Conservation (phyloP, 1,284 basidiomycete species). For the Ganoderma leucocontextum region DNA sequence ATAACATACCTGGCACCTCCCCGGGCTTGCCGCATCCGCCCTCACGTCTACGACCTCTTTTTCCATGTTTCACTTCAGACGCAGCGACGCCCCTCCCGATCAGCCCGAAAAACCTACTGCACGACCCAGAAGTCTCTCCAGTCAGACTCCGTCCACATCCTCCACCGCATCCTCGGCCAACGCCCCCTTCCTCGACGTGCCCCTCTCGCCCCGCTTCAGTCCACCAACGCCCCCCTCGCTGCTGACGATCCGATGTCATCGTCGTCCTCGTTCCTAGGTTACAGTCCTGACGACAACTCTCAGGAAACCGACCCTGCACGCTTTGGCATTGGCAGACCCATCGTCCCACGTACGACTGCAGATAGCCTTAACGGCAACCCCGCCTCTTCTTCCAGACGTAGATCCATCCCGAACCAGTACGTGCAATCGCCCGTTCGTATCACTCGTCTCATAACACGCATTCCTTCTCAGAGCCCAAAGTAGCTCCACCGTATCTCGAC, state of each 20-base stretch:
- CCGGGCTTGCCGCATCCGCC: slow-evolving; percentile 1
- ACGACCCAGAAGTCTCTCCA: slow-evolving; percentile 29
- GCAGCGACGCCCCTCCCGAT: slow-evolving; percentile 28
- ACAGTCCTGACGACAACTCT: slow-evolving; percentile 36
- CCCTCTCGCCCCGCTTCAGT: slow-evolving; percentile 42
- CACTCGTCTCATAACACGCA: slow-evolving; percentile 14
- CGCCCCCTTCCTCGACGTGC: slow-evolving; percentile 35
- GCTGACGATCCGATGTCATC: slow-evolving; percentile 42
- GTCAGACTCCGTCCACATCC: slow-evolving; percentile 23
- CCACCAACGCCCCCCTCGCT: slow-evolving; percentile 30
- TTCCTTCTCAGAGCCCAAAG: slow-evolving; percentile 31
- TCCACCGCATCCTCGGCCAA: slow-evolving; percentile 19
- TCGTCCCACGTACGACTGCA: slow-evolving; percentile 34
- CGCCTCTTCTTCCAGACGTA: slow-evolving; percentile 35
- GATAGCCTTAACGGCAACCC: slow-evolving; percentile 34
- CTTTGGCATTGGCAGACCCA: slow-evolving; percentile 38
- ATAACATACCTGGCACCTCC: slow-evolving; percentile 12
- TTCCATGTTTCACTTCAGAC: slow-evolving; percentile 34
- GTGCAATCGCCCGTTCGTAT: slow-evolving; percentile 24
- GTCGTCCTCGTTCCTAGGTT: slow-evolving; percentile 37
- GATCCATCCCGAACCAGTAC: slow-evolving; percentile 43
- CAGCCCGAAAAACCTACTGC: slow-evolving; percentile 33
- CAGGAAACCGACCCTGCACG: slow-evolving; percentile 38
- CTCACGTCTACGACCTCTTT: slow-evolving; percentile 2
- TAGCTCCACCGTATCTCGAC: slow-evolving; percentile 34